These are phyloP conservation scores for Cercophora samala DNA, from an alignment of 495 filamentous ascomycete species.

Conservation along the genomic window DNA sequence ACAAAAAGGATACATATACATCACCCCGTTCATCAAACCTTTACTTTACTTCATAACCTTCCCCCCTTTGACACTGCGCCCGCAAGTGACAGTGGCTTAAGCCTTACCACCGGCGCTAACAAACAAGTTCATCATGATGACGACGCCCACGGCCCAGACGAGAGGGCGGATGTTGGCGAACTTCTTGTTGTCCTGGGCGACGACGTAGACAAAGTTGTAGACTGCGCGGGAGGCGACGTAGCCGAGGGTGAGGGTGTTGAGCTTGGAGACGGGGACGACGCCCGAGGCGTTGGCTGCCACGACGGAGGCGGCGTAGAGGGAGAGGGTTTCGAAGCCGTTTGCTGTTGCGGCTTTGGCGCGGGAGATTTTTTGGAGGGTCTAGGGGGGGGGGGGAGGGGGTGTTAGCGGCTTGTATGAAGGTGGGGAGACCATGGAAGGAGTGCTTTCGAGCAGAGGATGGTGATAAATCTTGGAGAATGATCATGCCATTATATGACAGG, in stretches of 20 bases:
- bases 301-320: constrained; percentile 48
- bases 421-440: too few species aligned
- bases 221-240: constrained; percentile 43
- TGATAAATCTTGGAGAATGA: too few species aligned
- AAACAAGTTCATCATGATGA: constrained; percentile 37
- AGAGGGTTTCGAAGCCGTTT: constrained; percentile 52
- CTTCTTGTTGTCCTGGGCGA: constrained; percentile 36
- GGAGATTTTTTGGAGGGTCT: constrained; percentile 38
- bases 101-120: constrained; percentile 39
- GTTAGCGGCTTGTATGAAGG: too few species aligned
- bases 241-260: constrained; percentile 42
- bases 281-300: constrained; percentile 47
- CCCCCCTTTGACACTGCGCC: neutral
- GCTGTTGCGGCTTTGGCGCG: constrained; percentile 46
- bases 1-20: neutral
- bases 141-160: constrained; percentile 38
- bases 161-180: constrained; percentile 36
- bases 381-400: constrained; percentile 5
- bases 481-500: too few species aligned
- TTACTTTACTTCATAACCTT: too few species aligned
- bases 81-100: neutral
- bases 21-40: neutral
- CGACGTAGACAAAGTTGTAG: constrained; percentile 49
- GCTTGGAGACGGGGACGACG: constrained; percentile 26
- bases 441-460: too few species aligned